Evolutionary conservation across 116 monocot genomes (phyloP).

Genomic region (Phalaenopsis hybrid): DNA sequence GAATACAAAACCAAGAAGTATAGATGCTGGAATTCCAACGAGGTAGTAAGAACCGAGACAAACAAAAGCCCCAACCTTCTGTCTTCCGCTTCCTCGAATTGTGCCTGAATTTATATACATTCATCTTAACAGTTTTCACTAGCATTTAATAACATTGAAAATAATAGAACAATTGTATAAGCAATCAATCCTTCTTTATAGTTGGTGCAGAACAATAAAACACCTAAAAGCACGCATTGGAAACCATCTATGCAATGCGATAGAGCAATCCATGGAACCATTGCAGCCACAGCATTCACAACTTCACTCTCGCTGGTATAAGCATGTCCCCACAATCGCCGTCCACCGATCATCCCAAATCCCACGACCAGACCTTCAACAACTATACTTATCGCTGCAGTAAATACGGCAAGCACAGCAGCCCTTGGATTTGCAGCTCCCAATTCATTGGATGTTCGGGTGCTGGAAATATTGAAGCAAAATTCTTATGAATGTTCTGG

Average conservation of each 20-base stretch:
- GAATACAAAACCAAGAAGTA: slow-evolving; percentile 33
- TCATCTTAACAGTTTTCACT: too few relatives aligned
- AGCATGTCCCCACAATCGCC: not conserved
- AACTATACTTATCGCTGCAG: not conserved
- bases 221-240: slow-evolving; percentile 9
- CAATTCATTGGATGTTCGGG: not conserved
- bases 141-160: not conserved
- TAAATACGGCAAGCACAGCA: not conserved
- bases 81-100: slow-evolving; percentile 46
- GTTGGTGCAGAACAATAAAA: too few relatives aligned
- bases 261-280: slow-evolving; percentile 11
- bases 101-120: slow-evolving; percentile 12
- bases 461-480: not conserved
- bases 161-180: not conserved
- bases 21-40: slow-evolving; percentile 37
- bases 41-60: slow-evolving; percentile 48
- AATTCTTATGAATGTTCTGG: too few relatives aligned
- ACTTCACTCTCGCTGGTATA: slow-evolving; percentile 7
- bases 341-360: not conserved
- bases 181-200: not conserved
- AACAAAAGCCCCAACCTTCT: slow-evolving; percentile 38
- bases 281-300: not conserved
- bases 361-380: not conserved
- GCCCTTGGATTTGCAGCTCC: slow-evolving; percentile 3
- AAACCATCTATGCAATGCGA: slow-evolving; percentile 9